phyloP scores from a whole-genome alignment of 2,329 filamentous ascomycete species.

The Phyllosticta capitalensis region DNA sequence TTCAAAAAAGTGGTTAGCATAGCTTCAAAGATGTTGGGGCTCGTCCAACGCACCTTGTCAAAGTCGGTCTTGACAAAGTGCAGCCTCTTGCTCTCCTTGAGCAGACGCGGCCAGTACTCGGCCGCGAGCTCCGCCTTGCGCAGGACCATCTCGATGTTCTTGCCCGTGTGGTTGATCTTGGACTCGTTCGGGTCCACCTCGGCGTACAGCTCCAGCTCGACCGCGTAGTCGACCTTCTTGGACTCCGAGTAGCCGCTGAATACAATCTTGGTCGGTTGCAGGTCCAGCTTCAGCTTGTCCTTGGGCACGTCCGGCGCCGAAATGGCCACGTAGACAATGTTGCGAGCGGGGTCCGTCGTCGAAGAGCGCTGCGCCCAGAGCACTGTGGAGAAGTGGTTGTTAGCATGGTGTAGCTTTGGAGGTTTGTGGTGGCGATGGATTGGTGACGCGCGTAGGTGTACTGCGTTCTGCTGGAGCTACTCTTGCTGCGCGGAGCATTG shows the following conservation, averaged over 20 bases:
- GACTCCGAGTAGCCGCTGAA: slow-evolving; percentile 77
- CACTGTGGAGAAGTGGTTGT: slow-evolving; percentile 39
- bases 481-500: no score
- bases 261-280: slow-evolving; percentile 65
- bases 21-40: not conserved
- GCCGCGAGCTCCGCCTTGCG: slow-evolving; percentile 94
- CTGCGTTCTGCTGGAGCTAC: not conserved
- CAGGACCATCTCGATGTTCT: slow-evolving; percentile 82
- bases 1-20: not conserved
- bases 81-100: slow-evolving; percentile 81
- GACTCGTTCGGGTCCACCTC: slow-evolving; percentile 81
- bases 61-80: slow-evolving; percentile 99
- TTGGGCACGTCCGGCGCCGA: slow-evolving; percentile 74
- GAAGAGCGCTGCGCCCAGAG: slow-evolving; percentile 98
- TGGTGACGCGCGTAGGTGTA: not conserved
- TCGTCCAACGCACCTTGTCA: slow-evolving; percentile 59
- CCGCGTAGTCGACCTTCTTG: slow-evolving; percentile 77
- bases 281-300: slow-evolving; percentile 68
- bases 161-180: slow-evolving; percentile 80
- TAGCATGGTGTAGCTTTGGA: slow-evolving; percentile 11
- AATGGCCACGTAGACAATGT: slow-evolving; percentile 92
- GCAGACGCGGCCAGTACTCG: slow-evolving; percentile 89
- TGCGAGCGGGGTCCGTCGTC: slow-evolving; percentile 67
- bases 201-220: slow-evolving; percentile 78
- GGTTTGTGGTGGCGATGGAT: not conserved